These are phyloP conservation scores for Fusarium beomiforme DNA, from an alignment of 2,329 filamentous ascomycete species.

Conservation along the genomic window DNA sequence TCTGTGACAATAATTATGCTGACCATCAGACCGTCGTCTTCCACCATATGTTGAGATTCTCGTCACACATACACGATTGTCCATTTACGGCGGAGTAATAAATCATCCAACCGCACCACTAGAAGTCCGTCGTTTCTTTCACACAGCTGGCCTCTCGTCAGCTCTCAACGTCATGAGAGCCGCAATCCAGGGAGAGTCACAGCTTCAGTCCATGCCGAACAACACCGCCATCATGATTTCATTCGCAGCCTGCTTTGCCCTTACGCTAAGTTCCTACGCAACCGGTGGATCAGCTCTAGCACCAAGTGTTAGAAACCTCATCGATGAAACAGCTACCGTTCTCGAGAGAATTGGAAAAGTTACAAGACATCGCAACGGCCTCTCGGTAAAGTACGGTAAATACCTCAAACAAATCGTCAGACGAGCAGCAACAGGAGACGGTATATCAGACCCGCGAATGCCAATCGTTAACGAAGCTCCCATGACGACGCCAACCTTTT, in stretches of 20 bases:
- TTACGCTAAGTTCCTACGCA: slow-evolving; percentile 70
- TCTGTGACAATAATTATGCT: background rate
- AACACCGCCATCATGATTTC: slow-evolving; percentile 84
- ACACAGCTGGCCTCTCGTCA: slow-evolving; percentile 75
- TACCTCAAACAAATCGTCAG: slow-evolving; percentile 57
- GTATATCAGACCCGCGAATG: slow-evolving; percentile 27
- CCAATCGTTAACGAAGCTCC: slow-evolving; percentile 26
- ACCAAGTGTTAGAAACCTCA: slow-evolving; percentile 70
- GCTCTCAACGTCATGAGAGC: slow-evolving; percentile 79
- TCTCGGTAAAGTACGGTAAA: slow-evolving; percentile 63
- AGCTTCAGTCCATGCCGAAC: slow-evolving; percentile 80
- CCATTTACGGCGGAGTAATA: slow-evolving; percentile 79
- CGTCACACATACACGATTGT: slow-evolving; percentile 76
- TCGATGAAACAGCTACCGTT: slow-evolving; percentile 75
- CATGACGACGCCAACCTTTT: slow-evolving; percentile 39
- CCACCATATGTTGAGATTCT: slow-evolving; percentile 81
- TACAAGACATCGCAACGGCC: slow-evolving; percentile 72
- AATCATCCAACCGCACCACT: slow-evolving; percentile 77
- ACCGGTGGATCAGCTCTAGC: slow-evolving; percentile 67
- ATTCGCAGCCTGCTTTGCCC: slow-evolving; percentile 75
- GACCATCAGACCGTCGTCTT: slow-evolving; percentile 59
- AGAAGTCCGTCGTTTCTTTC: slow-evolving; percentile 78
- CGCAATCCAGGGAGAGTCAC: slow-evolving; percentile 75
- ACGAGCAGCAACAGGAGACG: slow-evolving; percentile 46
- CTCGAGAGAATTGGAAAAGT: slow-evolving; percentile 74